Evolutionary conservation across 352 stramenopile species (phyloP), one percentile per base, ranked within the genome.

Genomic region (Globisporangium alternatum): DNA sequence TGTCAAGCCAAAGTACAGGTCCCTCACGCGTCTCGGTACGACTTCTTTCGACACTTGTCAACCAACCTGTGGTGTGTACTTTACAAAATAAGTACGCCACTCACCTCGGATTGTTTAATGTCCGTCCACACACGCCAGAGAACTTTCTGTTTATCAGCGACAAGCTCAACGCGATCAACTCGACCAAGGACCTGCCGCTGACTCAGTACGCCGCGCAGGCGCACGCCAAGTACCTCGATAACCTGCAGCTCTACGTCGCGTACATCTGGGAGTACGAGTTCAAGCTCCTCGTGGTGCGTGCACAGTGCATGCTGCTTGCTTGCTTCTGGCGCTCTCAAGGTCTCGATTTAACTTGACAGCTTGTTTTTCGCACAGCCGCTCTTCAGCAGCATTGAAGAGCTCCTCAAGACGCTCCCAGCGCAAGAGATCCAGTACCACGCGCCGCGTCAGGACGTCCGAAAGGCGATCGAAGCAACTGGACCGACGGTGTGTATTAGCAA

Each of bases 231-330:
- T 86, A 82, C 60, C 47, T 66, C 5, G 64, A 85, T 31, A 85
- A 77, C 37, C 57, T 80, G 12, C 65, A 78, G 44, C 62, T 64
- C 17, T 91, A 91, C 60, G 65, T 89, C 21, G 67, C 66, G 25
- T 91, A 74, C 35, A 82, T 91, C 25, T 91, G 82, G 82, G 67
- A 77, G 22, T 89, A 88, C 62, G 82, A 88, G 22, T 85, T 89
- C 62, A 86, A 89, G 55, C 70, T 78, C 49, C 64, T 91, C 3
- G 78, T 69, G 67, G 77, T 86, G 70, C 44, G 43, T 30, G 56
- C 30, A 22, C 25, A 28, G 25, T 2, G n/a, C 22, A 35, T 49
- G 21, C 52, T 58, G 21, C 30, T 33, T 58, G 21, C 30, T 33
- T 49, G n/a, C 10, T 15, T 25, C 19, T 25, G 21, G 51, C 25